Conservation (phyloP, 78 protist genomes). For the Dictyostelium purpureum region DNA sequence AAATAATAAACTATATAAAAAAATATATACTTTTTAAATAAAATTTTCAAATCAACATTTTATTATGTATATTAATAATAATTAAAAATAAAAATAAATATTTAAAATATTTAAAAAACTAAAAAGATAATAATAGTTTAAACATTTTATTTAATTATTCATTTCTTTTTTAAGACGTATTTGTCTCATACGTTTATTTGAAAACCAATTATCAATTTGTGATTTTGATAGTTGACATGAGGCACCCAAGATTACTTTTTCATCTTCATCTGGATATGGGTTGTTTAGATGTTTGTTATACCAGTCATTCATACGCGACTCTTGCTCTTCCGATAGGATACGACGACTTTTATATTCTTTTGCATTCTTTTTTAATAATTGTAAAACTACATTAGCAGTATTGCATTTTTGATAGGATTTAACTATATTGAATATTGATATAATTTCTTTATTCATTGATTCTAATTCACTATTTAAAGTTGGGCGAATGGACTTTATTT, state of each 20-base stretch:
- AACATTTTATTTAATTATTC: not conserved
- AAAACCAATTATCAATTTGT: conserved; percentile 72
- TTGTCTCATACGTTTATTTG: conserved; percentile 60
- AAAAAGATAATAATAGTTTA: not conserved
- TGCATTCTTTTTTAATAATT: conserved; percentile 42
- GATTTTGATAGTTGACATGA: conserved; percentile 37
- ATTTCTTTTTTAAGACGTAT: not conserved
- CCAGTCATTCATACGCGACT: conserved; percentile 25
- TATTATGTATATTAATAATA: too few species aligned
- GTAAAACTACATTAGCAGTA: conserved; percentile 15
- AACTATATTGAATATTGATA: conserved; percentile 2
- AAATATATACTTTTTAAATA: not conserved
- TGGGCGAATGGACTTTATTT: not conserved
- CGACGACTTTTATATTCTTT: conserved; percentile 30
- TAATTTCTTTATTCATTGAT: not conserved
- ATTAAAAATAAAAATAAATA: not conserved
- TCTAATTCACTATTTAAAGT: not conserved
- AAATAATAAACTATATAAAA: not conserved
- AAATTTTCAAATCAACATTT: too few species aligned
- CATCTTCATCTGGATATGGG: conserved; percentile 59
- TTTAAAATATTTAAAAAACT: too few species aligned
- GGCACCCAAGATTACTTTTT: conserved; percentile 43
- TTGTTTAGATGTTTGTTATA: not conserved
- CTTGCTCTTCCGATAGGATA: conserved; percentile 6
- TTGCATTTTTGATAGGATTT: conserved; percentile 60